A percentile compares a stretch with the other conserved stretches of the same genome.
These are phyloP conservation scores for Cladosporium oxysporum DNA, from an alignment of 2,329 filamentous ascomycete genomes.

Conservation along the genomic window DNA sequence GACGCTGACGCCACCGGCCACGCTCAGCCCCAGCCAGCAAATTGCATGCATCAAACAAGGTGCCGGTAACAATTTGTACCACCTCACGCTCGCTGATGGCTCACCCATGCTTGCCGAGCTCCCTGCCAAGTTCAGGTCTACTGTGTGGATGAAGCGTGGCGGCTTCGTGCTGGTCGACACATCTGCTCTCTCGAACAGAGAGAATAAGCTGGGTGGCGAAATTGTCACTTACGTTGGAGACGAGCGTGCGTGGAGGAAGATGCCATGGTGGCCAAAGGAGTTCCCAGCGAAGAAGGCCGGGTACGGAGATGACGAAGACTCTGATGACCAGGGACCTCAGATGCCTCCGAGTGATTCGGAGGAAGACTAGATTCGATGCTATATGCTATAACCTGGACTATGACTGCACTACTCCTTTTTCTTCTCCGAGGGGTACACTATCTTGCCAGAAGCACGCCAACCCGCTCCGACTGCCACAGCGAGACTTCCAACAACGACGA, in stretches of 20 bases:
- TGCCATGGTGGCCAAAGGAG: constrained; percentile 69
- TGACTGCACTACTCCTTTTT: neutral
- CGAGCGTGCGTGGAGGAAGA: constrained; percentile 89
- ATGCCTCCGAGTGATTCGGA: constrained; percentile 39
- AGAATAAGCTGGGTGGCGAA: constrained; percentile 80
- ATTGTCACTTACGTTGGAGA: constrained; percentile 92
- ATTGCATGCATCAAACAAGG: constrained; percentile 79
- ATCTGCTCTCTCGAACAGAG: constrained; percentile 62
- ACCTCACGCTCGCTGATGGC: constrained; percentile 69
- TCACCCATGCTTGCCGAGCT: constrained; percentile 75
- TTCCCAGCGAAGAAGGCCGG: constrained; percentile 49
- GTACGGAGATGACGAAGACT: constrained; percentile 61
- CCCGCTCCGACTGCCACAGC: constrained; percentile 64
- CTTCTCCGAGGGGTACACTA: neutral
- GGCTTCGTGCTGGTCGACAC: constrained; percentile 85
- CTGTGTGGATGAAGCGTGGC: constrained; percentile 88
- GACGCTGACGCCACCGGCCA: constrained; percentile 61
- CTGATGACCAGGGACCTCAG: constrained; percentile 60
- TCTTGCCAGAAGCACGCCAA: constrained; percentile 43
- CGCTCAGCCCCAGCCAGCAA: constrained; percentile 54
- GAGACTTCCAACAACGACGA: constrained; percentile 69
- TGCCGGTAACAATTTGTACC: constrained; percentile 87
- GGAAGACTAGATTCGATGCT: constrained; percentile 22
- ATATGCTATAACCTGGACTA: neutral
- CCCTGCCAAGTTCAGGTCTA: constrained; percentile 80